phyloP scores from a whole-genome alignment of 1,284 basidiomycete genomes.

The Melampsora americana region DNA sequence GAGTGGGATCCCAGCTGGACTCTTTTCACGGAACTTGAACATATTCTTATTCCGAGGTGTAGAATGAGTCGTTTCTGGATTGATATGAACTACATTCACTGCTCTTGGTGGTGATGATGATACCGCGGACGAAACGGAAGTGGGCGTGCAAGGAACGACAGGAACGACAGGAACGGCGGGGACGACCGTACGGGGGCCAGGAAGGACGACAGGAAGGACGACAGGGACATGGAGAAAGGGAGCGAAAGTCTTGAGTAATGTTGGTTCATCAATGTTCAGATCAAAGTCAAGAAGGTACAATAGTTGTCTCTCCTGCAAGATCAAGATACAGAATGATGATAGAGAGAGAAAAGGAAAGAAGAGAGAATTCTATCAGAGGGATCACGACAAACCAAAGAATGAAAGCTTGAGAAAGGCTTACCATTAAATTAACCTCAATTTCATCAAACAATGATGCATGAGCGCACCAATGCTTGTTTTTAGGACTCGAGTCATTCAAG shows the following conservation, averaged over 20 bases:
- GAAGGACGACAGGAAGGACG: not conserved
- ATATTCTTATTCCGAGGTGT: slow-evolving; percentile 31
- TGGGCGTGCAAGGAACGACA: no score
- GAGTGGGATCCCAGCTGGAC: slow-evolving; percentile 7
- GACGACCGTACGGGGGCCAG: no score
- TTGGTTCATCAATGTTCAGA: slow-evolving; percentile 75
- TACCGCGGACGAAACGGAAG: not conserved
- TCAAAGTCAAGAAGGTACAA: slow-evolving; percentile 83
- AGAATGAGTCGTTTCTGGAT: slow-evolving; percentile 12
- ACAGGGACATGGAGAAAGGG: slow-evolving; percentile 43
- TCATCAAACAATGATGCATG: slow-evolving; percentile 52
- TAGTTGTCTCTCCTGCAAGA: slow-evolving; percentile 55
- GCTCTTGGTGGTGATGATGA: slow-evolving; percentile 12
- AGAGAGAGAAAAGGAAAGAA: slow-evolving; percentile 59
- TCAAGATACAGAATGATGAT: slow-evolving; percentile 51
- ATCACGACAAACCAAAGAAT: no score
- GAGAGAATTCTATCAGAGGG: no score
- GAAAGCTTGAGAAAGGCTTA: not conserved
- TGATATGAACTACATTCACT: no score
- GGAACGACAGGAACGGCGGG: no score
- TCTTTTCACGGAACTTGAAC: slow-evolving; percentile 22
- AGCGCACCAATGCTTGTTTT: slow-evolving; percentile 84
- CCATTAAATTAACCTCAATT: slow-evolving; percentile 41
- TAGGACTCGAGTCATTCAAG: slow-evolving; percentile 87
- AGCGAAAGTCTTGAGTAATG: slow-evolving; percentile 60